Conservation (phyloP, 352 stramenopile genomes). For the Phytophthora aleatoria region DNA sequence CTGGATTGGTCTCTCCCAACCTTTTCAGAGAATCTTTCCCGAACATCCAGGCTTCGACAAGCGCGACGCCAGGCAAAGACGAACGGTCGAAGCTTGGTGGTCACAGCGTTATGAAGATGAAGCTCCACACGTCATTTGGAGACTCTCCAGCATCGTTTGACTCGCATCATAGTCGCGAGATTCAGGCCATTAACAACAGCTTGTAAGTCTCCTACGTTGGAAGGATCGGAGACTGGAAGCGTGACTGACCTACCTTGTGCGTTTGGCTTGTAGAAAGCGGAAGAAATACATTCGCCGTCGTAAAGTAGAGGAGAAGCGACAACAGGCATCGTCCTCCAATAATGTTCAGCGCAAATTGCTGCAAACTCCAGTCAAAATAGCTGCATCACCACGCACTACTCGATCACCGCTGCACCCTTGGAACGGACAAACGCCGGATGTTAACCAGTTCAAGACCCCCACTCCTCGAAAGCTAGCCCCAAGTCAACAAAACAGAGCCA, state of each 20-base stretch:
- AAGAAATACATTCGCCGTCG: slow-evolving; percentile 63
- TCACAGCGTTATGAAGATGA: slow-evolving; percentile 78
- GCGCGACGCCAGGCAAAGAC: slow-evolving; percentile 61
- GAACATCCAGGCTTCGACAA: slow-evolving; percentile 82
- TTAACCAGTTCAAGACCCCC: slow-evolving; percentile 29
- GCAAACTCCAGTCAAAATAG: slow-evolving; percentile 68
- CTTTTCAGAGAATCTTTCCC: slow-evolving; percentile 65
- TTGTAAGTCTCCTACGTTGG: slow-evolving; percentile 43
- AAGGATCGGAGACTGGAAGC: background rate
- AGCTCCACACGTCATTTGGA: slow-evolving; percentile 69
- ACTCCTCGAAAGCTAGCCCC: slow-evolving; percentile 24
- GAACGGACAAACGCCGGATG: slow-evolving; percentile 41
- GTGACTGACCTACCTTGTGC: slow-evolving; percentile 8
- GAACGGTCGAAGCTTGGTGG: slow-evolving; percentile 66
- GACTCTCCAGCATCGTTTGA: slow-evolving; percentile 33
- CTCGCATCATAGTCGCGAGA: slow-evolving; percentile 61
- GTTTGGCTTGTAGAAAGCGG: slow-evolving; percentile 44
- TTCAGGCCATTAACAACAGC: slow-evolving; percentile 86
- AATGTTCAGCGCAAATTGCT: slow-evolving; percentile 76
- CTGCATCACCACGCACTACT: slow-evolving; percentile 10
- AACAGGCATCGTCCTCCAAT: slow-evolving; percentile 19
- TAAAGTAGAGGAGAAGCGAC: slow-evolving; percentile 54
- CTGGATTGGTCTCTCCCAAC: slow-evolving; percentile 22
- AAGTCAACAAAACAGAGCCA: slow-evolving; percentile 2
- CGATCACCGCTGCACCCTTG: slow-evolving; percentile 48